A percentile compares a stretch with the other conserved stretches of the same genome.
Evolutionary conservation across 1,284 basidiomycete genomes (phyloP).

Genomic region (Malassezia nana): DNA sequence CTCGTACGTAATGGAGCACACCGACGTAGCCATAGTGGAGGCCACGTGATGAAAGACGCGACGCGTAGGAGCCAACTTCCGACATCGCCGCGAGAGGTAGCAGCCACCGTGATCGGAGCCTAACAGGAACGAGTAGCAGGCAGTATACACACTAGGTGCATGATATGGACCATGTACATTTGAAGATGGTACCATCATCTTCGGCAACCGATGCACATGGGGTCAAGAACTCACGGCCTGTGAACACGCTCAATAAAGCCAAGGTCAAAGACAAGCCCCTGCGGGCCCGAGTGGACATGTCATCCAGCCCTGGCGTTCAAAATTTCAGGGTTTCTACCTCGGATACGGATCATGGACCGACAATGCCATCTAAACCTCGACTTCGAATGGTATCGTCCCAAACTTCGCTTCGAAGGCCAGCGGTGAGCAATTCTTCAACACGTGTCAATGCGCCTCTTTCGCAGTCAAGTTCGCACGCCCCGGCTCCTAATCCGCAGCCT

Average conservation of each 20-base stretch:
- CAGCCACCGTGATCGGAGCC: background rate
- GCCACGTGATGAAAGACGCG: background rate
- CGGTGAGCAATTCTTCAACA: background rate
- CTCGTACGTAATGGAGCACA: background rate
- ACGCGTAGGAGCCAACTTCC: background rate
- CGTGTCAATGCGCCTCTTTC: background rate
- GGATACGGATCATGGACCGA: background rate
- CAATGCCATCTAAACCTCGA: background rate
- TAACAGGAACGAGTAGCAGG: background rate
- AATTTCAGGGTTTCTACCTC: background rate
- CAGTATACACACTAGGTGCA: background rate
- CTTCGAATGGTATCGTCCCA: background rate
- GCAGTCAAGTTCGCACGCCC: background rate
- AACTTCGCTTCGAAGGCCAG: background rate
- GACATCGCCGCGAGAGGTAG: background rate
- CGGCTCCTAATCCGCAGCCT: background rate
- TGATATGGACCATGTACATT: background rate
- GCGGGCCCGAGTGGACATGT: background rate
- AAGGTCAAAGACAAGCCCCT: background rate
- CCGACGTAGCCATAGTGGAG: background rate
- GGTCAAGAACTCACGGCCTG: background rate
- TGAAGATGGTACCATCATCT: background rate
- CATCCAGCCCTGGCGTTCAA: background rate
- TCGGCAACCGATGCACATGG: conserved; percentile 1
- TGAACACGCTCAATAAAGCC: background rate